phyloP scores from a whole-genome alignment of 225 moss, liverwort and hornwort genomes.

The Pseudisothecium myosuroides region DNA sequence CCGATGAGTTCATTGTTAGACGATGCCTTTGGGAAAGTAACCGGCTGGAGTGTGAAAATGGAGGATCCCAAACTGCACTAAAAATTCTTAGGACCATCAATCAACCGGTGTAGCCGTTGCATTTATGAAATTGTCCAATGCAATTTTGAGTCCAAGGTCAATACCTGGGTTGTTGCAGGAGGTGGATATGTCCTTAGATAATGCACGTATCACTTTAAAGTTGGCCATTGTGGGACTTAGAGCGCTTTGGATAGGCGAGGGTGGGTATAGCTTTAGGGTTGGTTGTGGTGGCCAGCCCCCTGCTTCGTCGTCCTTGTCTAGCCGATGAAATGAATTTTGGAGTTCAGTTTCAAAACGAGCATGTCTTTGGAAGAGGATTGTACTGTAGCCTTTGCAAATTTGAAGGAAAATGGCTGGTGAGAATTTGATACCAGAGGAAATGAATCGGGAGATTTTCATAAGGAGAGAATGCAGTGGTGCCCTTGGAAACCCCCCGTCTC shows the following conservation, averaged over 20 bases:
- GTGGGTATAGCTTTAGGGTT: not conserved
- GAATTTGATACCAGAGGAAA: not conserved
- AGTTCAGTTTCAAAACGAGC: not conserved
- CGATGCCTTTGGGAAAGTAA: not conserved
- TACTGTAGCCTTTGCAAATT: not conserved
- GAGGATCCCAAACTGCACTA: not conserved
- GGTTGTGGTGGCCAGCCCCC: fast-evolving
- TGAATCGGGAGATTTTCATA: too few relatives aligned
- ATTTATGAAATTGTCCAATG: not conserved
- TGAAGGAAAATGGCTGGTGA: not conserved
- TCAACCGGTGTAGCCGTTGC: fast-evolving
- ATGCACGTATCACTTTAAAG: not conserved
- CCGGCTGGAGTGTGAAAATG: not conserved
- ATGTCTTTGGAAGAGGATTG: not conserved
- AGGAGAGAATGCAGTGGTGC: not conserved
- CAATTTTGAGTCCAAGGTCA: not conserved
- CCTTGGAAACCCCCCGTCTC: not conserved
- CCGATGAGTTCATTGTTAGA: not conserved
- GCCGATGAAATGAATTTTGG: not conserved
- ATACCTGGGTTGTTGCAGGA: fast-evolving
- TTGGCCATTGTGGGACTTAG: not conserved
- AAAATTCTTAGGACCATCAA: not conserved
- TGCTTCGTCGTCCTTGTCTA: too few relatives aligned
- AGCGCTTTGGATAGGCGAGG: not conserved
- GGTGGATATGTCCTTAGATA: not conserved